phyloP scores from a whole-genome alignment of 2,329 filamentous ascomycete species.

The Alternaria brassicicola region DNA sequence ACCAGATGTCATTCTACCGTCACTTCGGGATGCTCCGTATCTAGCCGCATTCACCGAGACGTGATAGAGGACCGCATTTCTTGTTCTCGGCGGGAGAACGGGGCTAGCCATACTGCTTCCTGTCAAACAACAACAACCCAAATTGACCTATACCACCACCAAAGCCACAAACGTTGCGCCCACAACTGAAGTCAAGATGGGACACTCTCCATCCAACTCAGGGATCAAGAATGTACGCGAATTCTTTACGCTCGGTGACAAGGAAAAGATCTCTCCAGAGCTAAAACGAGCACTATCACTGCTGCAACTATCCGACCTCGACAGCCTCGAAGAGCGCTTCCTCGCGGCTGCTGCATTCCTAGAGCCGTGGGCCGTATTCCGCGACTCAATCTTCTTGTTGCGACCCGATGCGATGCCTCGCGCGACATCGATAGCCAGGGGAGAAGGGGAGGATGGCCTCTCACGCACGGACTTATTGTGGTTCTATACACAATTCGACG shows the following conservation, averaged over 20 bases:
- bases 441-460: constrained; percentile 13
- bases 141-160: neutral
- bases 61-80: neutral
- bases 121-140: neutral
- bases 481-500: constrained; percentile 43
- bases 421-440: constrained; percentile 4
- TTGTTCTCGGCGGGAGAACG: neutral
- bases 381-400: constrained; percentile 36
- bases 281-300: constrained; percentile 34
- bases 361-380: constrained; percentile 39
- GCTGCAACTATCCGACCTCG: constrained; percentile 26
- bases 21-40: neutral
- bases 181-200: constrained; percentile 4
- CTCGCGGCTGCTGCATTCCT: constrained; percentile 39
- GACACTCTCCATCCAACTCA: constrained; percentile 3
- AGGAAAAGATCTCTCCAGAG: constrained; percentile 23
- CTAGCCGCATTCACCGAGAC: neutral
- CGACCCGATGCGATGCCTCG: constrained; percentile 17
- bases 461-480: constrained; percentile 34
- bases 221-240: constrained; percentile 21
- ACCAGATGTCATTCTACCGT: neutral
- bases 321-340: constrained; percentile 37
- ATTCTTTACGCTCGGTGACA: constrained; percentile 18
- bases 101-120: neutral
- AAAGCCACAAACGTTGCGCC: neutral